A percentile compares a stretch with the other conserved stretches of the same genome.
These are phyloP conservation scores for Chlamydomonas incerta DNA, from an alignment of 139 green algal species.

Conservation along the genomic window DNA sequence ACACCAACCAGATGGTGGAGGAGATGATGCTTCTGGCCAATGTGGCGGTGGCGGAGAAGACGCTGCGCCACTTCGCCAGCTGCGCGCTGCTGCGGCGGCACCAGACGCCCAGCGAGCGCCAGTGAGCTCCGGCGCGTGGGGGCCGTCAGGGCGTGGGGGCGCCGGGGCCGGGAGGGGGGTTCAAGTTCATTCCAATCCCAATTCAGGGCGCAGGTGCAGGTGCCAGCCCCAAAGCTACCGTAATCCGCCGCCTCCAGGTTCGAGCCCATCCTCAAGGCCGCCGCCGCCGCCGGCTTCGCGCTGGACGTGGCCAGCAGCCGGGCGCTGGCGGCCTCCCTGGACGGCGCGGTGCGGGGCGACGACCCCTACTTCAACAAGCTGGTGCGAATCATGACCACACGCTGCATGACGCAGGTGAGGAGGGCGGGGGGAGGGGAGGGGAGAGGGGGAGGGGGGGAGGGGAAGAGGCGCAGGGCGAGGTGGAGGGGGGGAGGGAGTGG, in stretches of 20 bases:
- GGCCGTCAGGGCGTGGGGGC: too few relatives aligned
- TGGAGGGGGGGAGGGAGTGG: too few relatives aligned
- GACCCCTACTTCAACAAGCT: constrained; percentile 99
- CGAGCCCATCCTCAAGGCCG: constrained; percentile 68
- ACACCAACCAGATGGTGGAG: constrained; percentile 98
- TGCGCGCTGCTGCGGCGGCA: constrained; percentile 75
- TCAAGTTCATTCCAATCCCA: background rate
- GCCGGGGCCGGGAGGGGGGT: too few relatives aligned
- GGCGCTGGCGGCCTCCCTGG: constrained; percentile 80
- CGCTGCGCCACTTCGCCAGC: constrained; percentile 81
- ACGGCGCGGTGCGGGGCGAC: constrained; percentile 73
- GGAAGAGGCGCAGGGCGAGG: too few relatives aligned
- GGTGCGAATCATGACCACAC: constrained; percentile 96
- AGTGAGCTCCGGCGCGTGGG: too few relatives aligned
- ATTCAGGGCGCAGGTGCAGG: too few relatives aligned
- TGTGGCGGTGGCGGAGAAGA: constrained; percentile 88
- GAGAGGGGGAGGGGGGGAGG: background rate
- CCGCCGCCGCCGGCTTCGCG: constrained; percentile 69
- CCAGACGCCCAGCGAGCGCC: constrained; percentile 18
- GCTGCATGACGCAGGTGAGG: constrained; percentile 91
- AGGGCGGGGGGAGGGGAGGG: background rate
- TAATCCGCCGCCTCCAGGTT: too few relatives aligned
- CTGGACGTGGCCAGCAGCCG: constrained; percentile 71
- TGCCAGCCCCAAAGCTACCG: too few relatives aligned
- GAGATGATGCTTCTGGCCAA: constrained; percentile 99